Base-by-base conservation (phyloP, 108 stramenopile species). In the Nitzschia palea region DNA sequence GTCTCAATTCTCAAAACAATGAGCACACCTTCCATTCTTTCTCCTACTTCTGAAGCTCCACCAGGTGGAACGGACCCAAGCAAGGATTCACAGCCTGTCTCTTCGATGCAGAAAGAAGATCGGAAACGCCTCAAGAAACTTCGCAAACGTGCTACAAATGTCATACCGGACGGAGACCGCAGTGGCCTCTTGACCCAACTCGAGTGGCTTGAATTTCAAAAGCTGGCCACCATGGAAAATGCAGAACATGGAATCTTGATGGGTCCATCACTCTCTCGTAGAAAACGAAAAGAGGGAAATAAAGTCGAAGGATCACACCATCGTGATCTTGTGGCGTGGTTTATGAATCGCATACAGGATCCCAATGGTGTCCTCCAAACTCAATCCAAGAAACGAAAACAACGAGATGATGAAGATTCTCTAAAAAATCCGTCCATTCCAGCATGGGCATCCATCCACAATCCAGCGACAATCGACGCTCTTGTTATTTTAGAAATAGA, bases 221-320 rank as follows among this genome's bases (percentile, higher is more conserved):
- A 28, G 9, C 48, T 80, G 9, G 29, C 45, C 43, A 15, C 40
- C 12, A 34, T 37, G 44, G n/a, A 40, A 10, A 48, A 37, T 26
- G n/a, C 26, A 23, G 44, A 44, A 9, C 10, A 37, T 27, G 42
- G 36, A 29, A 56, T 44, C n/a, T 48, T 28, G 44, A 51, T 61
- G 17, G 60, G 55, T 14, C 67, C 78, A 26, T 68, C 55, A n/a
- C 58, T 73, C 32, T 32, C 20, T 29, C 42, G 47, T 12, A 30
- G 62, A 54, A 44, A 45, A 23, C 31, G 52, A 10, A 65, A 44
- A 47, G 26, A 57, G 3, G 33, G 26, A 1, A 54, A 63, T 15
- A 78, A 86, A 73, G 81, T 85, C 0, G 84, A 87, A 62, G 87
- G 79, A 10, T 73, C 72, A 15, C 83, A 88, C 69, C 90, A 88